A percentile compares a stretch with the other conserved stretches of the same genome.
phyloP scores from a whole-genome alignment of 2,329 filamentous ascomycete genomes.

The Colletotrichum sp. region DNA sequence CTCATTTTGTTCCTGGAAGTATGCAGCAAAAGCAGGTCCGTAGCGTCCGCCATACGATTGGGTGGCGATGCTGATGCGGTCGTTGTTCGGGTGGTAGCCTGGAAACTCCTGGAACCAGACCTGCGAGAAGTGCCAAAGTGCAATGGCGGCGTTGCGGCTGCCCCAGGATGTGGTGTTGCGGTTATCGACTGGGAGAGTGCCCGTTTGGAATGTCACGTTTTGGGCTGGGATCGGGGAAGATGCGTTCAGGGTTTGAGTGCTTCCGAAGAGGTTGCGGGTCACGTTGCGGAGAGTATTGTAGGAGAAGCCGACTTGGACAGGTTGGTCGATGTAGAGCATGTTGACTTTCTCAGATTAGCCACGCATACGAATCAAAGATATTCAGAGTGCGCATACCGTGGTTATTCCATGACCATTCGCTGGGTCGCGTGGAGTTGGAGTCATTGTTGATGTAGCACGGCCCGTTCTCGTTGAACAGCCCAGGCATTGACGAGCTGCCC shows the following conservation, averaged over 20 bases:
- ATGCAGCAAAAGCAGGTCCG: constrained; percentile 60
- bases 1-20: constrained; percentile 62
- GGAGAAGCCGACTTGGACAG: constrained; percentile 25
- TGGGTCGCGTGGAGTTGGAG: constrained; percentile 52
- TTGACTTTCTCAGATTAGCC: constrained; percentile 11
- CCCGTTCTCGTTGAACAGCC: constrained; percentile 58
- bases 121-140: constrained; percentile 28
- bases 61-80: constrained; percentile 54
- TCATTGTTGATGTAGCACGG: constrained; percentile 57
- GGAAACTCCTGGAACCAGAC: constrained; percentile 70
- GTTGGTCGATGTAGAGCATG: constrained; percentile 27
- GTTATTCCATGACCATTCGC: constrained; percentile 67
- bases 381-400: constrained; percentile 31
- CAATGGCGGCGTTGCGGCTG: constrained; percentile 39
- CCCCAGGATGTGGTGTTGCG: constrained; percentile 39
- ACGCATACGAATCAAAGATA: no score
- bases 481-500: constrained; percentile 58
- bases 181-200: constrained; percentile 35
- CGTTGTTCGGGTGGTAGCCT: constrained; percentile 61
- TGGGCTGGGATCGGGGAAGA: constrained; percentile 29
- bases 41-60: constrained; percentile 65
- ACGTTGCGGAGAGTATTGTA: constrained; percentile 25
- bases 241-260: constrained; percentile 9
- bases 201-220: constrained; percentile 41
- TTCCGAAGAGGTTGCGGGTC: constrained; percentile 18